Base-by-base conservation (phyloP, 495 filamentous ascomycete genomes). In the Filosporella fistucella region DNA sequence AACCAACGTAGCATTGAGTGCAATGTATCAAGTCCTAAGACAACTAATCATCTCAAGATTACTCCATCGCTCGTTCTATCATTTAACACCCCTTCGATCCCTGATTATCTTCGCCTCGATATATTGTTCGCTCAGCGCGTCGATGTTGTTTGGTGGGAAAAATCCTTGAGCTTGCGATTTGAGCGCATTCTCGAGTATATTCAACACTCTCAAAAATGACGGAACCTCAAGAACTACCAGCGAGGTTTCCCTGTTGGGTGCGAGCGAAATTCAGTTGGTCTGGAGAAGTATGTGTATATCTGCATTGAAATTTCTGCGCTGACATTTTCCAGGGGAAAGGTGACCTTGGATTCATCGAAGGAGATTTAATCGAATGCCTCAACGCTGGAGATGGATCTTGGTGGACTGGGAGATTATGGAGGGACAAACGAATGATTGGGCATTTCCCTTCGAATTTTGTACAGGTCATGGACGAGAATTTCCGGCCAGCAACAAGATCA, bases 401-500 rank as follows among this genome's bases (percentile, higher is more conserved):
- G 94, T 98, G 93, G 93, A 95, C 88, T 69, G 93, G 93, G 21
- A 81, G 91, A 38, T 62, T 97, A 60, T 82, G 80, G 53, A 78
- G 94, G 47, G 93, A 97, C 63, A 81, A 83, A 62, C 77, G 88
- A 49, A 89, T 90, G 55, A 80, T 95, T 54, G 93, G 93, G 36
- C 67, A 93, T 17, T 98, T 98, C 58, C 93, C 93, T 2, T 96
- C 91, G 34, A 98, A 98, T 64, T 98, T 96, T 63, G 93, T 98
- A 51, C 81, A 94, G 58, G 79, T 97, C 3, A 72, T 98, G 32
- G 82, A 86, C 37, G 85, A 94, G 42, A 75, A 76, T 60, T 95
- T 95, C 63, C 81, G 85, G 24, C 89, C 90, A 17, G 74, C 84
- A 29, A 93, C 75, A 51, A 77, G 89, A 52, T 78, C 83, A 44